Evolutionary conservation across 2,329 filamentous ascomycete species (phyloP).

Genomic region (Coniochaeta sp.): DNA sequence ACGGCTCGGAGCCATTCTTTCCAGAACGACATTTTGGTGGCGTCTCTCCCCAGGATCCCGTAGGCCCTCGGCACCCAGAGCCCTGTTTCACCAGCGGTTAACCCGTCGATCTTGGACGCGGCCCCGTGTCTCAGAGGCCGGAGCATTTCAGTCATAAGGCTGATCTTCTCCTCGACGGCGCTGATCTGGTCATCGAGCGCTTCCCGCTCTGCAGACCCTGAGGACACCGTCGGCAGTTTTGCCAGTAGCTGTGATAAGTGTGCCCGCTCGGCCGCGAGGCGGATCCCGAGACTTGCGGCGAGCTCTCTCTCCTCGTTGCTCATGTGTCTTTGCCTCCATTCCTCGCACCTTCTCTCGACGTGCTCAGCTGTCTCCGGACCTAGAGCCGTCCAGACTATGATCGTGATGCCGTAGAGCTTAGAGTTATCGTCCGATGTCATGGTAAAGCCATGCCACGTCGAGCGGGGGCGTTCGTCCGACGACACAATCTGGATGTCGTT

Average conservation of each 20-base stretch:
- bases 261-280: conserved; percentile 79
- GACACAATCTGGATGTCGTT: conserved; percentile 97
- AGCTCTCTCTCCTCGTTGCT: conserved; percentile 85
- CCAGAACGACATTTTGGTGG: conserved; percentile 83
- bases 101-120: conserved; percentile 91
- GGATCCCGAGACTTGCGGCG: conserved; percentile 82
- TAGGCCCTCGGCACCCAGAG: conserved; percentile 94
- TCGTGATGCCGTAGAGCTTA: conserved; percentile 83
- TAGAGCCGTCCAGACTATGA: conserved; percentile 89
- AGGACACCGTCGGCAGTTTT: conserved; percentile 70
- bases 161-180: conserved; percentile 92
- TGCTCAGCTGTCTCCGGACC: conserved; percentile 76
- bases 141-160: conserved; percentile 91
- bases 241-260: conserved; percentile 84
- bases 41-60: conserved; percentile 81
- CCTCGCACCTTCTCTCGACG: conserved; percentile 73
- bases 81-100: conserved; percentile 91
- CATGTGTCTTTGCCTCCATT: conserved; percentile 81
- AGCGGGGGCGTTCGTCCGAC: conserved; percentile 83
- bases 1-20: conserved; percentile 96
- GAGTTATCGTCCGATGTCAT: conserved; percentile 94
- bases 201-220: conserved; percentile 75
- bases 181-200: conserved; percentile 89
- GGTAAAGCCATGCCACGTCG: conserved; percentile 98
- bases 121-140: conserved; percentile 88